These are phyloP conservation scores for Calophaca sinica DNA, from an alignment of 306 rosid species.

Conservation along the genomic window DNA sequence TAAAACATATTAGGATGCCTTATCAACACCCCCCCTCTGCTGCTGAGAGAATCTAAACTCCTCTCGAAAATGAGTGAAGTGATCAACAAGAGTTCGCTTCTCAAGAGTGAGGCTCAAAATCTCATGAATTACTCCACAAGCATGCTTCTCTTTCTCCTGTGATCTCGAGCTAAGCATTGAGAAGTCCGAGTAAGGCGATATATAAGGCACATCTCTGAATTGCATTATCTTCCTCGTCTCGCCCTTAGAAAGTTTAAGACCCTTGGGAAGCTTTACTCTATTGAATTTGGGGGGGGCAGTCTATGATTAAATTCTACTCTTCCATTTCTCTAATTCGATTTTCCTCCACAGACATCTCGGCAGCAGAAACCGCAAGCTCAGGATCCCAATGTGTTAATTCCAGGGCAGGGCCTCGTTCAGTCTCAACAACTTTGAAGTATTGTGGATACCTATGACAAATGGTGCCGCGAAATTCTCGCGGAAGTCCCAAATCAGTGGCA, in stretches of 20 bases:
- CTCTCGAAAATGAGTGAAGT: conserved; percentile 90
- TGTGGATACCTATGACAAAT: conserved; percentile 84
- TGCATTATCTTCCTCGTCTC: conserved; percentile 76
- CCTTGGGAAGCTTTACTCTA: conserved; percentile 77
- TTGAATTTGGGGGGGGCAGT: conserved; percentile 78
- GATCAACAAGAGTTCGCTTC: conserved; percentile 82
- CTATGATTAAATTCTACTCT: conserved; percentile 80
- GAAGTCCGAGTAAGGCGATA: conserved; percentile 88
- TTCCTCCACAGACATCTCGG: conserved; percentile 79
- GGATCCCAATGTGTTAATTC: conserved; percentile 96
- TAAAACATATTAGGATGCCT: conserved; percentile 96
- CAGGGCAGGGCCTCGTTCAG: conserved; percentile 77
- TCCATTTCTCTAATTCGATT: conserved; percentile 65
- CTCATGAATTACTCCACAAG: conserved; percentile 89
- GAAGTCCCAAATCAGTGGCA: conserved; percentile 76
- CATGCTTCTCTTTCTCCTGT: conserved; percentile 81
- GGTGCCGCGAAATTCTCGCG: conserved; percentile 80
- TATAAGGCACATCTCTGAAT: conserved; percentile 81
- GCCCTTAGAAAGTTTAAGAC: conserved; percentile 78
- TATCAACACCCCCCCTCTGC: conserved; percentile 80
- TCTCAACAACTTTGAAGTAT: conserved; percentile 76
- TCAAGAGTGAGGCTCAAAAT: conserved; percentile 84
- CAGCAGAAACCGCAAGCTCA: conserved; percentile 86
- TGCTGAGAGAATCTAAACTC: conserved; percentile 93
- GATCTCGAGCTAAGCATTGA: conserved; percentile 68